These are phyloP conservation scores for Carpinus fangiana DNA, from an alignment of 306 rosid genomes.

Conservation along the genomic window DNA sequence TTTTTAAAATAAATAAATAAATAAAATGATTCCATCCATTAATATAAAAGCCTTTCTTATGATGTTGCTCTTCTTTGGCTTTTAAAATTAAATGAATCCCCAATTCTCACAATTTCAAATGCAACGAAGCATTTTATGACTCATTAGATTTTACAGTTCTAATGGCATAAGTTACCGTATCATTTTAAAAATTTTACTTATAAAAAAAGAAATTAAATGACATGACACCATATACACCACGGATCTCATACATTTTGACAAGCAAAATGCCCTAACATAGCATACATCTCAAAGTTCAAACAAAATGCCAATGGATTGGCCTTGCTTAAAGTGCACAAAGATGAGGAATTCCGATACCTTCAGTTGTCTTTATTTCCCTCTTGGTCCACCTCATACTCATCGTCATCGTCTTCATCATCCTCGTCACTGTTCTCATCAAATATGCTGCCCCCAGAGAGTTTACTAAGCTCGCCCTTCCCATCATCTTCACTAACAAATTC, in stretches of 20 bases:
- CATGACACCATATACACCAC: not conserved
- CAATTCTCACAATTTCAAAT: no score
- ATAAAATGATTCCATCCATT: no score
- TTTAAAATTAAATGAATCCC: no score
- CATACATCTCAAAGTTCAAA: not conserved
- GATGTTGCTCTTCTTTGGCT: no score
- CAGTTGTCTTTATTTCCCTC: conserved; percentile 25
- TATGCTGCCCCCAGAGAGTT: conserved; percentile 20
- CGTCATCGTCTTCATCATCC: conserved; percentile 18
- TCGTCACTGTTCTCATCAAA: conserved; percentile 25
- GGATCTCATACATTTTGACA: not conserved
- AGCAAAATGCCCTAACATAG: not conserved
- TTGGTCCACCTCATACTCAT: conserved; percentile 27
- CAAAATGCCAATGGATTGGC: not conserved
- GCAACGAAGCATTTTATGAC: no score
- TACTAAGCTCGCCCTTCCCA: conserved; percentile 28
- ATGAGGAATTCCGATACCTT: not conserved
- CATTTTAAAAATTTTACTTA: no score
- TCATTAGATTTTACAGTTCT: no score
- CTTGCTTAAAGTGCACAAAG: no score
- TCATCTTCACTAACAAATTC: conserved; percentile 51
- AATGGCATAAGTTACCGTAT: no score
- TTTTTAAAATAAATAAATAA: no score
- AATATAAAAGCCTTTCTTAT: no score
- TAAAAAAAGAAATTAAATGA: no score